Percentiles rank a stretch among this genome's conserved stretches.
phyloP scores from a whole-genome alignment of 345 rosid species.

The Eucalyptus shirleyi region DNA sequence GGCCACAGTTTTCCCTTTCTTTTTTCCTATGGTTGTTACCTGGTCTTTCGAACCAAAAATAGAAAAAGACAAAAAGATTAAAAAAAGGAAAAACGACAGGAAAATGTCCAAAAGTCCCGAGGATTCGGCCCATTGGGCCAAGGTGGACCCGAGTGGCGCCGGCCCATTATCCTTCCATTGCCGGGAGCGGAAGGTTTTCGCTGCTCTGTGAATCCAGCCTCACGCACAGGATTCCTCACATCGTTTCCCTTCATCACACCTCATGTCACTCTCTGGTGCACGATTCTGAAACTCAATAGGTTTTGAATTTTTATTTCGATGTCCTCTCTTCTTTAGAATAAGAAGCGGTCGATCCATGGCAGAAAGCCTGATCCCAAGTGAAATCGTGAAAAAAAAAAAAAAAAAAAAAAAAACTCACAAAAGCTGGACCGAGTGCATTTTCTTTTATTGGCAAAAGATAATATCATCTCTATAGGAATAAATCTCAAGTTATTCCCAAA shows the following conservation, averaged over 20 bases:
- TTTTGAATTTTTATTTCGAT: neutral
- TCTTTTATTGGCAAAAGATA: neutral
- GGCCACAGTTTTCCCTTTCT: neutral
- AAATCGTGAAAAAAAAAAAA: neutral
- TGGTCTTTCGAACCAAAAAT: neutral
- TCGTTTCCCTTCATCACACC: neutral
- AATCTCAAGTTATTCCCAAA: neutral
- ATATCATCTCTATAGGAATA: neutral
- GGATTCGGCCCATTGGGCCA: neutral
- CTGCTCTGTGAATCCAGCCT: neutral
- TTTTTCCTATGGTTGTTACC: neutral
- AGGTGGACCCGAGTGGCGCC: neutral
- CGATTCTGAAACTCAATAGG: neutral
- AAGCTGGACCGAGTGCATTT: neutral
- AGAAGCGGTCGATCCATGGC: neutral
- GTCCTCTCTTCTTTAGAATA: neutral
- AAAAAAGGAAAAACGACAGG: no score
- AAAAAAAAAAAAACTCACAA: neutral
- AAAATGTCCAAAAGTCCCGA: neutral
- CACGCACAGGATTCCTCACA: neutral
- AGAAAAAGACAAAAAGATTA: neutral
- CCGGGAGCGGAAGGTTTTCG: neutral
- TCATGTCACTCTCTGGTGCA: neutral
- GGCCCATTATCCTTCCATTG: neutral
- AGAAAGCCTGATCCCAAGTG: neutral